Conservation (phyloP, 306 rosid species). For the Prunus salicina region DNA sequence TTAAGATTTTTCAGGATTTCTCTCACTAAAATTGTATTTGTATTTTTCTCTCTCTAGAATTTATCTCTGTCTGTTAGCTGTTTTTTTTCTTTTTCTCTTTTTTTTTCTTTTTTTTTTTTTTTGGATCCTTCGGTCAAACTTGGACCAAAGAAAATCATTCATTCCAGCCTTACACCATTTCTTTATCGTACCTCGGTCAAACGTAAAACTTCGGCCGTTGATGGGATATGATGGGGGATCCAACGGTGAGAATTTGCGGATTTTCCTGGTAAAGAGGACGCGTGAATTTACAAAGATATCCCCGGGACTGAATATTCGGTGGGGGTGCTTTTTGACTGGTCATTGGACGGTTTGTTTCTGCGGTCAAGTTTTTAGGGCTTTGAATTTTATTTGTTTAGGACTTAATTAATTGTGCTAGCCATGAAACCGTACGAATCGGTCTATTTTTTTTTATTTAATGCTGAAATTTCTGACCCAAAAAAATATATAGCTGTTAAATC, state of each 20-base stretch:
- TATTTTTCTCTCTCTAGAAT: conserved; percentile 3
- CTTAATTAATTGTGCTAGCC: neutral
- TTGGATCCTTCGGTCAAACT: conserved; percentile 34
- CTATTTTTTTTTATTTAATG: neutral
- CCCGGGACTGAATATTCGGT: conserved; percentile 33
- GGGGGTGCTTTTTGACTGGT: conserved; percentile 24
- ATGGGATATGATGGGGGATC: conserved; percentile 12
- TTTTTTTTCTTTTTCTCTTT: conserved; percentile 4
- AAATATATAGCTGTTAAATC: neutral
- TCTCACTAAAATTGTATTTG: conserved; percentile 1
- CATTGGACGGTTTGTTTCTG: conserved; percentile 24
- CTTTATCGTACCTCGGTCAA: conserved; percentile 36
- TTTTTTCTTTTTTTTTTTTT: neutral
- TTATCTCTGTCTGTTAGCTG: conserved; percentile 23
- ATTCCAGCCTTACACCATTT: conserved; percentile 26
- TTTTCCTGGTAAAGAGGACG: conserved; percentile 9
- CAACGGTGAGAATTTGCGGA: neutral
- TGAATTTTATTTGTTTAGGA: neutral
- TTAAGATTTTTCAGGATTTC: neutral
- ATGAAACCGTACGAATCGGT: conserved; percentile 9
- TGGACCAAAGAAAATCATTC: conserved; percentile 35
- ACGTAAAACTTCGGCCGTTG: conserved; percentile 19
- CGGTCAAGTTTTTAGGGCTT: conserved; percentile 14
- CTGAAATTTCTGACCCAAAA: neutral
- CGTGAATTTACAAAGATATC: conserved; percentile 10